Evolutionary conservation across 441 rosid species (phyloP), one percentile per base, ranked within the genome.

Genomic region (Capsella rubella): DNA sequence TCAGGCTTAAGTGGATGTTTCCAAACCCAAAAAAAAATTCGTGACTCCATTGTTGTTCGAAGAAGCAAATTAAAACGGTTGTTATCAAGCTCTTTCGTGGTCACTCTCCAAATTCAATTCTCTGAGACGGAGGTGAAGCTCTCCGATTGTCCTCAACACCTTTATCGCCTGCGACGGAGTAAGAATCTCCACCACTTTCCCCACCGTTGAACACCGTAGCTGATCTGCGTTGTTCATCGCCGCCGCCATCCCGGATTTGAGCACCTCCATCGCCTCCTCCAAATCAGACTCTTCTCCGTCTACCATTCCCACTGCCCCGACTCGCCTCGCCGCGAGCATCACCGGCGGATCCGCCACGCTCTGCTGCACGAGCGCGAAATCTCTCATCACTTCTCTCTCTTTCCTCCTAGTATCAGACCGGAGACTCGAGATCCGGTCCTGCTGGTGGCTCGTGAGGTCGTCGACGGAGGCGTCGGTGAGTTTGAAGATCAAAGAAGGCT

Each of bases 281-380:
- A 76, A 40, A 29, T 72, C 77, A 3, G 71, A 37, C 8, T 42
- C 73, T 69, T 84, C 83, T 1, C 84, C 76, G 3, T 87, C 84
- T n/a, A 82, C 67, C 76, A 77, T 31, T 13, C 76, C 76, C 64
- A 25, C 52, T 28, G 12, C 69, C 11, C 78, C 80, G 1, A 52
- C 53, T 0, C 75, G 50, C 72, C 85, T 71, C 21, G 72, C 78
- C 73, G 81, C 71, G 8, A 42, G 62, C 78, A 60, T 43, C 67
- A 84, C 69, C 21, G 80, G 82, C 7, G 80, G 84, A 39, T 82
- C 69, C 45, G 88, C 89, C 67, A 84, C 80, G 67, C 86, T 84
- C 78, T 88, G 90, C 52, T 90, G 92, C 72, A 88, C 52, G 21
- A 50, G 71, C 18, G 89, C 87, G 85, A 76, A 80, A n/a, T 67